Evolutionary conservation across 225 moss, liverwort and hornwort genomes (phyloP).

Genomic region (Bryum argenteum): DNA sequence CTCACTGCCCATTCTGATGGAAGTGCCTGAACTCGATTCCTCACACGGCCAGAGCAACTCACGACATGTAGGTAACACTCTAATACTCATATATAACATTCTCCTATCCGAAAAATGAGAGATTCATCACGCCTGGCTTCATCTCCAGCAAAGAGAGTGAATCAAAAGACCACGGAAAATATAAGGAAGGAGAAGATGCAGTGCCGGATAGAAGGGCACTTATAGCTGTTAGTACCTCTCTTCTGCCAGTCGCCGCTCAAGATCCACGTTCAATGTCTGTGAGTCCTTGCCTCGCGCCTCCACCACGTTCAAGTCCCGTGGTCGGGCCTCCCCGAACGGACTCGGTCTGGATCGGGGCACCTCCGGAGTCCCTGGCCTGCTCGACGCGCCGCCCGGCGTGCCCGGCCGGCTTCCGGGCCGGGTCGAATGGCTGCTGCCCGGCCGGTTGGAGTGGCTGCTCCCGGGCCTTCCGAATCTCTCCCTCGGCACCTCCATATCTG

Average conservation of each 20-base stretch:
- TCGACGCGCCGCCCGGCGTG: constrained; percentile 54
- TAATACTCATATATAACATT: no score
- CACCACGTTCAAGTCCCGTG: constrained; percentile 45
- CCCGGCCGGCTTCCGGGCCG: constrained; percentile 38
- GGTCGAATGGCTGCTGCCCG: constrained; percentile 73
- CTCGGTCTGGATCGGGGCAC: constrained; percentile 66
- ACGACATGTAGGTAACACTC: no score
- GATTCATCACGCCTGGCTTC: no score
- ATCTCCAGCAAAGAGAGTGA: no score
- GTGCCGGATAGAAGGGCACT: no score
- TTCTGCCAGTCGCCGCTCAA: constrained; percentile 50
- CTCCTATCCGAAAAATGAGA: no score
- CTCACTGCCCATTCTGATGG: no score
- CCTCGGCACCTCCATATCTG: constrained; percentile 68
- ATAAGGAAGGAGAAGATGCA: no score
- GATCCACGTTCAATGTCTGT: constrained; percentile 66
- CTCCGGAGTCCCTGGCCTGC: constrained; percentile 68
- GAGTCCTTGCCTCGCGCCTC: constrained; percentile 76
- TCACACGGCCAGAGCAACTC: no score
- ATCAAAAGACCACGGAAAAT: no score
- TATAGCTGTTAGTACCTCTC: constrained; percentile 28
- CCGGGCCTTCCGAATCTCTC: constrained; percentile 75
- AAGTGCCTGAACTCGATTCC: no score
- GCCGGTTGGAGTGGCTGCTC: constrained; percentile 90
- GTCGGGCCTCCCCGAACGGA: constrained; percentile 85